A percentile compares a stretch with the other conserved stretches of the same genome.
These are phyloP conservation scores for Globisporangium carolinianum DNA, from an alignment of 352 stramenopile species.

Conservation along the genomic window DNA sequence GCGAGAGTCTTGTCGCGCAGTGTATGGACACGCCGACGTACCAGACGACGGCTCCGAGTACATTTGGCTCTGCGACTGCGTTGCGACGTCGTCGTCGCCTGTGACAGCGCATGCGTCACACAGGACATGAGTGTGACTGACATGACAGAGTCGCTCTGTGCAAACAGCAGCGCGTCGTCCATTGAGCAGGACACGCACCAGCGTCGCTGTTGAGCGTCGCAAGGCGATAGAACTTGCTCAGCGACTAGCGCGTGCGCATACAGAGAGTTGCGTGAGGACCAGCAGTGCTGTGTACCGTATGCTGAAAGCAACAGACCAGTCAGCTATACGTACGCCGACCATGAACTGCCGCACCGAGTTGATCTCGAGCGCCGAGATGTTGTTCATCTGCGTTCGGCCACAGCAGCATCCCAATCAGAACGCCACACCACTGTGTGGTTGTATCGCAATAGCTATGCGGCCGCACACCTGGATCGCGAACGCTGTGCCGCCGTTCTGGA, in stretches of 20 bases:
- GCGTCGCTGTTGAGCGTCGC: constrained; percentile 43
- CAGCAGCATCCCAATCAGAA: neutral
- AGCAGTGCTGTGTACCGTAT: neutral
- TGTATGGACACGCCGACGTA: constrained; percentile 2
- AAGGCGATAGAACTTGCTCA: constrained; percentile 75
- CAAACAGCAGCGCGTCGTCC: neutral
- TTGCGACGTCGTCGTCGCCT: constrained; percentile 19
- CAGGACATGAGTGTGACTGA: neutral
- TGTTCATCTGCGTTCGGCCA: constrained; percentile 67
- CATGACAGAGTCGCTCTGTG: neutral
- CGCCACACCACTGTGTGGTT: too few relatives aligned
- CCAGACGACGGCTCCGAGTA: constrained; percentile 31
- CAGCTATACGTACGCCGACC: constrained; percentile 41
- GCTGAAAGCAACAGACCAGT: neutral
- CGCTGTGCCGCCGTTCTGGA: constrained; percentile 62
- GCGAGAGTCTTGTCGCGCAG: too few relatives aligned
- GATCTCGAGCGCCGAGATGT: constrained; percentile 81
- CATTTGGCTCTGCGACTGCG: constrained; percentile 29
- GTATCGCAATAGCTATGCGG: too few relatives aligned
- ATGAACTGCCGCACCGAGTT: constrained; percentile 87
- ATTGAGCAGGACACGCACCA: constrained; percentile 13
- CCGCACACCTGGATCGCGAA: constrained; percentile 53
- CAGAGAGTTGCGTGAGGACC: neutral
- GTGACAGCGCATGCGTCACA: neutral
- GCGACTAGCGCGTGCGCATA: constrained; percentile 26